Percentiles rank a stretch among this genome's conserved stretches.
Evolutionary conservation across 1,284 basidiomycete genomes (phyloP).

Genomic region (Uromyces viciae-fabae): DNA sequence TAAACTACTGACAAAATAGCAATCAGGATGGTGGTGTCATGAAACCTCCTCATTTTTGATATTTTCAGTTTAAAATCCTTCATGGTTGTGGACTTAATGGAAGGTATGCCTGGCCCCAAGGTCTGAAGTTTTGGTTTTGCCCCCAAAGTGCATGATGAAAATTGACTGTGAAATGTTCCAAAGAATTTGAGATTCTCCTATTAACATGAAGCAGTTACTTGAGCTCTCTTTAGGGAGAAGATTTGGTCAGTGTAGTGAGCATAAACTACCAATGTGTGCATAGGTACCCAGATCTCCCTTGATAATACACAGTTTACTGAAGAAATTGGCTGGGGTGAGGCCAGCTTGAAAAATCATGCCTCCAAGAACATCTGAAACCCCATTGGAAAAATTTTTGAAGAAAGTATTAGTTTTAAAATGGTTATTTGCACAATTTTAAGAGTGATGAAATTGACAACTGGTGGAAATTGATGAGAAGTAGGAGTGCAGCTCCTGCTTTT

Average conservation of each 20-base stretch:
- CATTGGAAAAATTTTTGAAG: background rate
- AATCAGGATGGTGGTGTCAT: background rate
- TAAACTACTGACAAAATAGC: background rate
- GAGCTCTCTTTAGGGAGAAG: background rate
- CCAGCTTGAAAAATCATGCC: background rate
- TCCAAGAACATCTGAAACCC: background rate
- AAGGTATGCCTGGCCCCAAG: background rate
- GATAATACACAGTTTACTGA: background rate
- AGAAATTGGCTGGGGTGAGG: background rate
- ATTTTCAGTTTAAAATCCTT: background rate
- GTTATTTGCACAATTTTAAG: background rate
- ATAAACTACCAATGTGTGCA: background rate
- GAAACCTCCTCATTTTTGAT: background rate
- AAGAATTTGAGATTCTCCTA: background rate
- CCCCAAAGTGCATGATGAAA: background rate
- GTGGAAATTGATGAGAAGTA: background rate
- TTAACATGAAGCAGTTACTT: background rate
- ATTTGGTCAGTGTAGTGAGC: background rate
- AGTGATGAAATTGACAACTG: background rate
- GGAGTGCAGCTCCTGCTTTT: no score
- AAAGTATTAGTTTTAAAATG: background rate
- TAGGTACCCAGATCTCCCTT: background rate
- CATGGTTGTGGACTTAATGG: background rate
- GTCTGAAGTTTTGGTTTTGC: background rate
- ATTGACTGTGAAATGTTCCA: constrained; percentile 3